Base-by-base conservation (phyloP, 108 stramenopile species). In the Conticribra weissflogii region DNA sequence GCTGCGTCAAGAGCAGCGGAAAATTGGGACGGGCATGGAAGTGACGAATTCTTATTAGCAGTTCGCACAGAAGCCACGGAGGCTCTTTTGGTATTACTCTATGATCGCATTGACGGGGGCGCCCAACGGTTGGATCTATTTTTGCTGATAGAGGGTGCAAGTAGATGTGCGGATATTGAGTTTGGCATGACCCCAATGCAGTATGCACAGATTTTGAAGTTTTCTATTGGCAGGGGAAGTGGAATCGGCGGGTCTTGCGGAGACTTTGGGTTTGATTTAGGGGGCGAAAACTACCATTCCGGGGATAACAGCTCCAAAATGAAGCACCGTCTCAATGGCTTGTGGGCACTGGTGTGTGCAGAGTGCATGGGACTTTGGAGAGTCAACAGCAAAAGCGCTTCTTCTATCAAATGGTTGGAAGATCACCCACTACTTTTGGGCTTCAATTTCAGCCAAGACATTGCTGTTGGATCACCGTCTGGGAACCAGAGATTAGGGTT, bases 311-410 rank as follows among this genome's bases (percentile, higher is more conserved):
- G n/a, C n/a, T n/a, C n/a, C n/a, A 12, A 32, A 48, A 36, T 69
- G 59, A 59, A 49, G 21, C 23, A 49, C 2, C 52, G 59, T n/a
- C 33, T 77, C 4, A 70, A 78, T 54, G 77, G 69, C 19, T 47
- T 88, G 15, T 84, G 83, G 59, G 78, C 75, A 16, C 56, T 88
- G 56, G 54, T 88, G 7, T 82, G 60, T 49, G 80, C 81, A 2
- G 88, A 85, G 53, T 85, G 78, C 51, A 76, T 83, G 76, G 76
- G 81, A n/a, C 65, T 89, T 36, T 89, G 88, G 88, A 82, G 78
- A 27, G 36, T 12, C 36, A 41, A 41, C 12, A 70, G 81, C 3
- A 49, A n/a, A 66, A 78, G 8, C 47, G 41, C 12, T 12, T 32
- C 27, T 17, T 44, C 57, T 46, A 21, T 22, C 33, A 44, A 55